Base-by-base conservation (phyloP, 257 asterid genomes). In the Paulownia fortunei region DNA sequence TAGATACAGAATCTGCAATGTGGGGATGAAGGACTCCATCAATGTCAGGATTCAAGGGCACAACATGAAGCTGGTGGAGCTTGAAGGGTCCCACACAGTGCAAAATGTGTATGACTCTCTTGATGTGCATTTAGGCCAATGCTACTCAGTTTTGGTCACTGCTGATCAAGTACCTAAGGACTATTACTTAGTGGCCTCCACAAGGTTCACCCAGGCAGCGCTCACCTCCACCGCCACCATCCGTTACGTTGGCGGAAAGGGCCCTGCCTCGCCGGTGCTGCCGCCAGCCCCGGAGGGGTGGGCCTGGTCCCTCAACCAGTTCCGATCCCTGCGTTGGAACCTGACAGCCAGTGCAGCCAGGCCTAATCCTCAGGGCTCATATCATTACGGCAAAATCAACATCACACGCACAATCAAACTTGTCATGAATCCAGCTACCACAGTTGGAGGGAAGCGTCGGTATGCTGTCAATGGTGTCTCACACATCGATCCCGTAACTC, bases 341-440 rank as follows among this genome's bases (percentile, higher is more conserved):
- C 68, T 91, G 1, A 91, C 94, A 0, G 94, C 94, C 21, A 89
- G 91, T 37, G 93, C 96, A 9, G 96, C 96, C 26, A 84, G 96
- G 73, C 96, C 96, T 16, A 90, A 88, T 23, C 94, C 96, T 0
- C 94, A 91, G 65, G 96, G 96, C 0, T 91, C 96, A 0, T 91
- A 91, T 76, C 96, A 87, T 44, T 90, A 90, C 10, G 94, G 96
- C 0, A 69, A 87, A 9, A 89, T 91, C 81, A 86, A 89, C 66
- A 83, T 91, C 61, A 87, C 94, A 0, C 86, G 92, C 4, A 91
- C 96, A 1, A 84, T 91, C 66, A 85, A 79, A 76, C 47, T 91
- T 0, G 89, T 73, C 7, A 55, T 39, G 6, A 83, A 74, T 10
- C 30, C 86, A 0, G 84, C 56, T 0, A 60, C 76, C 6, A 65